phyloP scores from a whole-genome alignment of 2,329 filamentous ascomycete genomes.

The Ophiostoma piceae region DNA sequence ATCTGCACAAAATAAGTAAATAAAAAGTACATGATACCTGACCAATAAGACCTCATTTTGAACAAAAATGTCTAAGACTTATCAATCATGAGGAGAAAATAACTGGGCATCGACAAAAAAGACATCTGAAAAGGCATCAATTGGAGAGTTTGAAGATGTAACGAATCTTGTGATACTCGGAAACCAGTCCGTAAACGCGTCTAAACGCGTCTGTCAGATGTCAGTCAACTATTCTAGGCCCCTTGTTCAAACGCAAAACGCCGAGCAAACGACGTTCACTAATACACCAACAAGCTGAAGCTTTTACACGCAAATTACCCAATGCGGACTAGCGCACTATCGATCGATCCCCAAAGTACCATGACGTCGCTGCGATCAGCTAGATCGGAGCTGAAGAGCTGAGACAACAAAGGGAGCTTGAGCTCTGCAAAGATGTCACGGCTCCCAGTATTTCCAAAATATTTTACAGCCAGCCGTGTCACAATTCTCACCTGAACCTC shows the following conservation, averaged over 20 bases:
- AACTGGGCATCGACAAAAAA: no score
- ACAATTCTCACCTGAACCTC: background rate
- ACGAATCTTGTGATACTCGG: background rate
- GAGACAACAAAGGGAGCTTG: background rate
- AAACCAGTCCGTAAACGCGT: background rate
- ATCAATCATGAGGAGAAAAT: no score
- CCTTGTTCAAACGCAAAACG: no score
- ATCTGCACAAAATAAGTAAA: background rate
- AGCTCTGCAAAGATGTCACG: background rate
- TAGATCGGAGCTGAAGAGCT: background rate
- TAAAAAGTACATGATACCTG: background rate
- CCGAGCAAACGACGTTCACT: background rate
- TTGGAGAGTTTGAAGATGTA: no score
- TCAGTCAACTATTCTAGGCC: no score
- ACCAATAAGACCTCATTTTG: background rate
- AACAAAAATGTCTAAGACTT: background rate
- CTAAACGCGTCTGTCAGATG: background rate
- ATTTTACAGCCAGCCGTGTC: background rate
- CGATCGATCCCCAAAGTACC: conserved; percentile 8
- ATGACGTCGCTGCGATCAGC: conserved; percentile 11
- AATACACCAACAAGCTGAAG: background rate
- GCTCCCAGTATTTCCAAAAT: background rate
- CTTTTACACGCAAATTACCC: background rate
- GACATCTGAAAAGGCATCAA: no score
- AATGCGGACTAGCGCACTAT: background rate